These are phyloP conservation scores for Aspergillus biplanus DNA, from an alignment of 495 filamentous ascomycete species.

Conservation along the genomic window DNA sequence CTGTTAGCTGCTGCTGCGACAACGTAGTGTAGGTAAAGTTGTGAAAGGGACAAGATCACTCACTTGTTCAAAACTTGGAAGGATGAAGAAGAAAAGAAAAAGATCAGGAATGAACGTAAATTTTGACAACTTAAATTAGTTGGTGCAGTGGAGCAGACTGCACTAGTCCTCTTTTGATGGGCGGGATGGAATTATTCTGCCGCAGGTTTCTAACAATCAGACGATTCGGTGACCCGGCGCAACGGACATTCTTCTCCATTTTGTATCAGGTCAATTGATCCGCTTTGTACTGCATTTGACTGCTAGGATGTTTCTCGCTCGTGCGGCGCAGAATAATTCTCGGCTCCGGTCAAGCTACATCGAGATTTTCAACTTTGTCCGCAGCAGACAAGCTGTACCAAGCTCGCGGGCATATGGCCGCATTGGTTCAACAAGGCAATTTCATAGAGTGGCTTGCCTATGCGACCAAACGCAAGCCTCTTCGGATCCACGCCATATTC, in stretches of 20 bases:
- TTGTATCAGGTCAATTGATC: not conserved
- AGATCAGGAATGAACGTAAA: slow-evolving; percentile 13
- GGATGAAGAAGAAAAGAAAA: slow-evolving; percentile 75
- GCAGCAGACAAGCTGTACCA: slow-evolving; percentile 23
- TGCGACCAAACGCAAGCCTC: slow-evolving; percentile 27
- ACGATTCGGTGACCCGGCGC: not conserved
- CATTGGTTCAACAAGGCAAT: slow-evolving; percentile 24
- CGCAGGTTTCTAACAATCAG: slow-evolving; percentile 14
- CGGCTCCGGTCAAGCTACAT: slow-evolving; percentile 41
- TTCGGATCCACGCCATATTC: slow-evolving; percentile 29
- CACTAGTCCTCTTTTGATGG: slow-evolving; percentile 37
- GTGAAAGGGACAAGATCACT: slow-evolving; percentile 43
- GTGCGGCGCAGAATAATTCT: slow-evolving; percentile 27
- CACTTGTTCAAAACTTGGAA: slow-evolving; percentile 98
- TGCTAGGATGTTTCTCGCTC: slow-evolving; percentile 28
- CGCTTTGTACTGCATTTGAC: not conserved
- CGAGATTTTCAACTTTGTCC: slow-evolving; percentile 45
- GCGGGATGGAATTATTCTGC: slow-evolving; percentile 24
- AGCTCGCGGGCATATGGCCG: slow-evolving; percentile 19
- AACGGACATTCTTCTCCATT: not conserved
- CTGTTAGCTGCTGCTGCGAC: slow-evolving; percentile 45
- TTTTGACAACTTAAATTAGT: slow-evolving; percentile 27
- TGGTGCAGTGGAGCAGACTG: slow-evolving; percentile 11
- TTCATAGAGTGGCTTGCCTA: slow-evolving; percentile 32
- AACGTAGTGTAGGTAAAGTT: not conserved